phyloP scores from a whole-genome alignment of 495 filamentous ascomycete species.

The Neurospora pannonica region DNA sequence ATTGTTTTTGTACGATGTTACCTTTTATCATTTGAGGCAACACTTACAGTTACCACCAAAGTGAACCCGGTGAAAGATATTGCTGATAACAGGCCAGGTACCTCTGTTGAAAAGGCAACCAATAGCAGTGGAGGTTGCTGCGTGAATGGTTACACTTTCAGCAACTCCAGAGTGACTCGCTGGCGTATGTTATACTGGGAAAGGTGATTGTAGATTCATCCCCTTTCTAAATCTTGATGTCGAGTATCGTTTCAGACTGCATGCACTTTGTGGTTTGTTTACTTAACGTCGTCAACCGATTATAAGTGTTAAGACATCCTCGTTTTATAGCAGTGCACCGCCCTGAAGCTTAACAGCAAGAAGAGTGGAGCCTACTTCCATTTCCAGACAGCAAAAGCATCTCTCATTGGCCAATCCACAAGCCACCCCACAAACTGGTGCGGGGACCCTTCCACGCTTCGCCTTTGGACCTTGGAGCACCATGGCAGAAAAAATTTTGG shows the following conservation, averaged over 20 bases:
- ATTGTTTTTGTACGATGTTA: not conserved
- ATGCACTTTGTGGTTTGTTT: not conserved
- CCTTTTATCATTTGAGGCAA: not conserved
- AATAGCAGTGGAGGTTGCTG: not conserved
- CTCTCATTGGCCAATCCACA: not conserved
- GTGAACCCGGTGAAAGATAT: not conserved
- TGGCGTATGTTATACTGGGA: not conserved
- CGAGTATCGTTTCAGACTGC: not conserved
- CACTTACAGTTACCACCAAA: not conserved
- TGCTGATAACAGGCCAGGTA: not conserved
- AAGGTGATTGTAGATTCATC: not conserved
- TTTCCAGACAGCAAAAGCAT: not conserved
- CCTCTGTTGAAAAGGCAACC: not conserved
- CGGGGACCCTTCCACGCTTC: not conserved
- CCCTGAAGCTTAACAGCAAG: not conserved
- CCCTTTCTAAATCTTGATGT: not conserved
- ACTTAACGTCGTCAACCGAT: not conserved
- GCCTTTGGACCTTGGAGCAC: not conserved
- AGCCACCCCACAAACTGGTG: not conserved
- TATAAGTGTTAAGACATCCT: not conserved
- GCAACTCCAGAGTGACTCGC: not conserved
- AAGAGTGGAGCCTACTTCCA: not conserved
- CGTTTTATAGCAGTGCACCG: not conserved
- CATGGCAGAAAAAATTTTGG: not conserved
- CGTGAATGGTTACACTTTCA: not conserved